Evolutionary conservation across 2,329 filamentous ascomycete species (phyloP).

Genomic region (Exophiala sideris): DNA sequence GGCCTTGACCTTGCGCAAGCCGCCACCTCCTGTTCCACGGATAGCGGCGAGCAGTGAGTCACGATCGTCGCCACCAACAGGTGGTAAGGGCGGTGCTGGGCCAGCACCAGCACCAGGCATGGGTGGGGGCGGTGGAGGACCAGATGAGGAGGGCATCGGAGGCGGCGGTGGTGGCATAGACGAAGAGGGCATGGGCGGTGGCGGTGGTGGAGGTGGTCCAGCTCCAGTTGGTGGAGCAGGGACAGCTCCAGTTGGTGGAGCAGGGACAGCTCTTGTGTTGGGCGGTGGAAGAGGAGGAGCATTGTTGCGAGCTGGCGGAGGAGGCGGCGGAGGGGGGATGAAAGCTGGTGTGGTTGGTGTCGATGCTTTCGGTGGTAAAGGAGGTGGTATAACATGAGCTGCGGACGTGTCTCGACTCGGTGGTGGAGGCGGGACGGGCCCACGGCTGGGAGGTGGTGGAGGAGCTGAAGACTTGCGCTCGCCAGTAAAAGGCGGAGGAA

Average conservation of each 20-base stretch:
- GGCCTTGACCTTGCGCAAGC: constrained; percentile 45
- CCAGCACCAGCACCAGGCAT: constrained; percentile 25
- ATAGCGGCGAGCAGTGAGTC: constrained; percentile 48
- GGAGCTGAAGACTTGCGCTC: constrained; percentile 60
- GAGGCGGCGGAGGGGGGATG: constrained; percentile 46
- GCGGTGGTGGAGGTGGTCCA: constrained; percentile 40
- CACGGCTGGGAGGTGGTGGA: constrained; percentile 71
- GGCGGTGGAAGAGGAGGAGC: constrained; percentile 58
- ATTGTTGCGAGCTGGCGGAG: constrained; percentile 42
- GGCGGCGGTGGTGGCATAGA: constrained; percentile 42
- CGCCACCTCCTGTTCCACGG: constrained; percentile 53
- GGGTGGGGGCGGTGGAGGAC: constrained; percentile 37
- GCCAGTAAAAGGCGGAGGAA: constrained; percentile 75
- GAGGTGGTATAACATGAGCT: constrained; percentile 60
- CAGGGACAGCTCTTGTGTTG: constrained; percentile 42
- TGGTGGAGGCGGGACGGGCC: constrained; percentile 68
- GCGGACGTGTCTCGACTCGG: constrained; percentile 50
- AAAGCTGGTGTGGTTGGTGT: constrained; percentile 11
- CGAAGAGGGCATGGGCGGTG: constrained; percentile 31
- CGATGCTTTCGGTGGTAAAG: constrained; percentile 55
- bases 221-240: constrained; percentile 43
- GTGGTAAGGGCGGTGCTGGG: constrained; percentile 38
- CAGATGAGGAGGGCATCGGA: constrained; percentile 41
- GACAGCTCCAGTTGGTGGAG: constrained; percentile 44
- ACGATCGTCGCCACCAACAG: constrained; percentile 38